Base-by-base conservation (phyloP, 306 rosid species). In the Malus fusca region DNA sequence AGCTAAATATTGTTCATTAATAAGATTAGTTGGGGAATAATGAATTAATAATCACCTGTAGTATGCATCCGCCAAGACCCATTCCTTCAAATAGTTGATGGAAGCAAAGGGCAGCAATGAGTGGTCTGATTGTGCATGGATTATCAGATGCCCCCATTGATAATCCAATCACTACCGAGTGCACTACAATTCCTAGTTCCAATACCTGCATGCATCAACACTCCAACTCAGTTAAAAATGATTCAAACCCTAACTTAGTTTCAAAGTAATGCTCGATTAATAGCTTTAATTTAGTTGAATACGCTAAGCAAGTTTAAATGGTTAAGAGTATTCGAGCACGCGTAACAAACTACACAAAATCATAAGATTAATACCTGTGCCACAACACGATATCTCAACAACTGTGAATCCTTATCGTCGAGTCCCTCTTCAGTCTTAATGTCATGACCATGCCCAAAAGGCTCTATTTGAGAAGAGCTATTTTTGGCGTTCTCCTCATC, bases 1-100 rank as follows among this genome's bases (percentile, higher is more conserved):
- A 37, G 42, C 2, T 10, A 37, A 37, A 0, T 37, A 37, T 37
- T 37, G 3, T 53, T 53, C 9, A 19, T 53, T 53, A 53, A 19
- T 53, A 53, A 53, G 21, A 42, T 42, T 9, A 42, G 44, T 42
- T 42, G 12, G 44, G 9, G 44, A 42, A 8, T 53, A n/a, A 3
- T 56, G 31, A 74, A 6, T 23, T 7, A 75, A 15, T 30, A 12
- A 43, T 74, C 21, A 90, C 96, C 96, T 89, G 96, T 55, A 92
- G 68, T 33, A 90, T 85, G 79, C 90, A 87, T 7, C 96, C 93
- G 9, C 93, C 96, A 28, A 90, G 78, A 2, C 93, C 93, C 92
- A 85, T 90, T 55, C 90, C 96, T 68, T 88, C 93, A 71, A 90
- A 92, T 66, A 90, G 76, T 77, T 92, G 97, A 82, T 92, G 96